Evolutionary conservation across 345 rosid genomes (phyloP).

Genomic region (Arabidopsis thaliana): TAIR10.1 NC_003076.8:18582501-18583000

Average conservation of each 20-base stretch:
- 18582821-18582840: too few species aligned
- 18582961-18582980: too few species aligned
- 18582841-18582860: too few species aligned
- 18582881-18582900: too few species aligned
- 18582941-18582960: too few species aligned
- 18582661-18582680: constrained; percentile 7
- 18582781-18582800: not conserved
- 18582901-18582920: too few species aligned
- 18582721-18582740: not conserved
- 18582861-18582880: too few species aligned
- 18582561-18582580: constrained; percentile 40
- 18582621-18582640: constrained; percentile 15
- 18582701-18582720: not conserved
- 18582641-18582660: not conserved
- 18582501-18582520: constrained; percentile 45
- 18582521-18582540: constrained; percentile 50
- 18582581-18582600: constrained; percentile 38
- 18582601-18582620: constrained; percentile 20
- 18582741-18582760: not conserved
- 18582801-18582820: not conserved
- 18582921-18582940: too few species aligned
- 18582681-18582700: not conserved
- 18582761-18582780: too few species aligned
- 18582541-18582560: constrained; percentile 34
- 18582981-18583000: too few species aligned